Evolutionary conservation across 78 protist genomes (phyloP).

Genomic region (Capsaspora owczarzaki): DNA sequence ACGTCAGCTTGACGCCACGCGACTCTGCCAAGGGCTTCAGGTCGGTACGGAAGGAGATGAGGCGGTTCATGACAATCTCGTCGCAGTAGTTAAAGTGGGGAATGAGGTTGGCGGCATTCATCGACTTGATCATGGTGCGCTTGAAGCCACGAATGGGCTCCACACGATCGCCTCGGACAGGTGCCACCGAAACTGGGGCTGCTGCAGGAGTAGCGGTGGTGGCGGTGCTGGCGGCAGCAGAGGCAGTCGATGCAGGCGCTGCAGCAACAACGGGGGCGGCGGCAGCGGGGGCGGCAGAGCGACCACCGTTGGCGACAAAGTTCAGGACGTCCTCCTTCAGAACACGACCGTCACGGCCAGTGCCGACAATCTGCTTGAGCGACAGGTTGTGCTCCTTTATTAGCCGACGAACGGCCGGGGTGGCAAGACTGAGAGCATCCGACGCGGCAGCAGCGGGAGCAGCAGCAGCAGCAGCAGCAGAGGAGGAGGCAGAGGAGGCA

Average conservation of each 20-base stretch:
- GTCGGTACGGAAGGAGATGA: background rate
- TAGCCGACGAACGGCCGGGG: slow-evolving; percentile 80
- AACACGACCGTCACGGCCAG: slow-evolving; percentile 77
- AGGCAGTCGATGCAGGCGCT: slow-evolving; percentile 1
- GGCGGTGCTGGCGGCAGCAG: slow-evolving; percentile 19
- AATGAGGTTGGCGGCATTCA: slow-evolving; percentile 52
- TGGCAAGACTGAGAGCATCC: slow-evolving; percentile 48
- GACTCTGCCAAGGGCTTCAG: background rate
- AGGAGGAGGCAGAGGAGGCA: background rate
- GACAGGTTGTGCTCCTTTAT: slow-evolving; percentile 60
- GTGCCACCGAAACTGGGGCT: background rate
- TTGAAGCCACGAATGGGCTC: slow-evolving; percentile 31
- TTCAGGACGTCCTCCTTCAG: slow-evolving; percentile 64
- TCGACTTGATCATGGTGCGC: slow-evolving; percentile 66
- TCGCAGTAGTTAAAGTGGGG: slow-evolving; percentile 6
- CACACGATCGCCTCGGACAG: slow-evolving; percentile 6
- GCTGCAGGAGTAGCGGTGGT: background rate
- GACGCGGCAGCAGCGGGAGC: background rate
- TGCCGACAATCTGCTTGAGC: slow-evolving; percentile 26
- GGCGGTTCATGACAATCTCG: background rate
- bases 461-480: background rate
- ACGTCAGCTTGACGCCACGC: slow-evolving; percentile 49
- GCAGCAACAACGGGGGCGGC: slow-evolving; percentile 3
- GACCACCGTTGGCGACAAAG: slow-evolving; percentile 31
- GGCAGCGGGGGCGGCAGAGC: background rate